Base-by-base conservation (phyloP, 78 protist genomes). In the Diacronema lutheri region DNA sequence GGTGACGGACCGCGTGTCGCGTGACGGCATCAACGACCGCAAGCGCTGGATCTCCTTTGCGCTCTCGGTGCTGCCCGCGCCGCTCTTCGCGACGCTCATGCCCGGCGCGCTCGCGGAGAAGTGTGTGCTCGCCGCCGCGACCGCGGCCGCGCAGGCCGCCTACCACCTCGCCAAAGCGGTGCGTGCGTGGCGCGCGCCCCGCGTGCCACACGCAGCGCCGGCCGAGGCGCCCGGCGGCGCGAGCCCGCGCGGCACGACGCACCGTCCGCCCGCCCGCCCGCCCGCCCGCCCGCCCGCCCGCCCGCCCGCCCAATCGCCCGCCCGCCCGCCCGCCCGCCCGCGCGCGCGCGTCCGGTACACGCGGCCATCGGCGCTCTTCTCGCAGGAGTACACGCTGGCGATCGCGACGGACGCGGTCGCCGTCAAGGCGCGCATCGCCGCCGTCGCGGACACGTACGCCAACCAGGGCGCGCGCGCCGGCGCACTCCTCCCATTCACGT, bases 381-480 rank as follows among this genome's bases (percentile, higher is more conserved):
- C 50, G 50, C 50, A 44, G 50, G 50, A 61, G 66, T 61, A 26
- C 66, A 9, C 66, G 35, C 29, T 61, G 11, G 29, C 66, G 6
- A 26, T 26, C 33, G 66, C 35, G 26, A 9, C 9, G 20, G 66
- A 61, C 12, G 29, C 66, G 6, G 66, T 61, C 29, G 66, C 66
- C 6, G 20, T 61, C 20, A 61, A 61, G 66, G 10, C 66, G 0
- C 73, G 46, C 19, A 1, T 33, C 40, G 71, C 71, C 2, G 71
- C 71, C 38, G 38, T 64, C 20, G 6, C 40, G 20, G 40, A 38
- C 76, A 68, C 50, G 55, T 68, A 68, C 11, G 76, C 76, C 25
- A 68, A 68, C 76, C 76, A 68, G 50, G 76, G 76, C 46, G 76
- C 76, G 46, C 76, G 76, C 26, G 76, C 76, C 9, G 76, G 76